A percentile compares a stretch with the other conserved stretches of the same genome.
Evolutionary conservation across 73 alveolate species (phyloP).

Genomic region (Paramecium sexaurelia): DNA sequence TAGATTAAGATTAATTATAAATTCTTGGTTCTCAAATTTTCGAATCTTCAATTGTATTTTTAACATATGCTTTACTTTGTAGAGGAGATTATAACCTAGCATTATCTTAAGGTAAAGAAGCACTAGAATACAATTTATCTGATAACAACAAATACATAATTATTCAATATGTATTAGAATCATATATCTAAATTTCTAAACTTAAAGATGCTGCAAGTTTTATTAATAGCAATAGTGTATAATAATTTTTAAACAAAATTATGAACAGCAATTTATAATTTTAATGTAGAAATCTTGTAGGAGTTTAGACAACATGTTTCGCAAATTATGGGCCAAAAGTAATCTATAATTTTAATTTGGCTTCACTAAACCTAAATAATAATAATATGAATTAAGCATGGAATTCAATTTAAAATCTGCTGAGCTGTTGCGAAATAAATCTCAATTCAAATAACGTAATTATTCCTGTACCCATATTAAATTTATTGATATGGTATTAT

Average conservation of each 20-base stretch:
- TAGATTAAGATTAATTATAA: background rate
- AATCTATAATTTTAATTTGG: background rate
- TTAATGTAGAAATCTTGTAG: conserved; percentile 32
- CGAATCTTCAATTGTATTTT: background rate
- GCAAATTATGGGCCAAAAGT: background rate
- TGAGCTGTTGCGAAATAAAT: background rate
- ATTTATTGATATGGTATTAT: conserved; percentile 36
- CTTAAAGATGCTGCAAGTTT: background rate
- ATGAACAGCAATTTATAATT: background rate
- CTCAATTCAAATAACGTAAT: background rate
- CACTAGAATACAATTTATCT: background rate
- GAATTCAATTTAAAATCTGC: background rate
- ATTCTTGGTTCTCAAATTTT: background rate
- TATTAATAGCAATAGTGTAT: background rate
- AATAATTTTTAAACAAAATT: background rate
- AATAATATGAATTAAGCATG: background rate
- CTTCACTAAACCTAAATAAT: background rate
- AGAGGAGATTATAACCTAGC: conserved; percentile 53
- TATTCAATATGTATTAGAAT: background rate
- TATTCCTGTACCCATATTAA: background rate
- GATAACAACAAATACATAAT: conserved; percentile 11
- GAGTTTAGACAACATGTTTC: background rate
- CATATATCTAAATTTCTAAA: background rate
- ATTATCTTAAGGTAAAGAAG: background rate
- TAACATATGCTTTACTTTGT: background rate